Percentiles rank a stretch among this genome's conserved stretches.
Evolutionary conservation across 2,329 filamentous ascomycete species (phyloP).

Genomic region (Verticillium dahliae): DNA sequence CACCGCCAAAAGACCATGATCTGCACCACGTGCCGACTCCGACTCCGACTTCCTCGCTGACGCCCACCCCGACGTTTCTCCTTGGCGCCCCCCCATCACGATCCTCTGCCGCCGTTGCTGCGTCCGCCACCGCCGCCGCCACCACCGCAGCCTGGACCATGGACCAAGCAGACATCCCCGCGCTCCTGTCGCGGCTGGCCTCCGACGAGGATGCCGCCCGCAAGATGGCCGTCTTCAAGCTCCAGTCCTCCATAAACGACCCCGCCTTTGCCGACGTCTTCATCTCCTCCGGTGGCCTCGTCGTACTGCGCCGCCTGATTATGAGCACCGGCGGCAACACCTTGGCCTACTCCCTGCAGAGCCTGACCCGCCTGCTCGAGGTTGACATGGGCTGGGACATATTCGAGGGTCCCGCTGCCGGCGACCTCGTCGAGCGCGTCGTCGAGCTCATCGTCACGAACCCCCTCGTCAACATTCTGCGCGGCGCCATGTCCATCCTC

Average conservation of each 20-base stretch:
- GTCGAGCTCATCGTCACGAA: conserved; percentile 93
- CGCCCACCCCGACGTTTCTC: conserved; percentile 4
- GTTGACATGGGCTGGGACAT: conserved; percentile 98
- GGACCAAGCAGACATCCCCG: conserved; percentile 63
- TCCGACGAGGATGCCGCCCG: conserved; percentile 82
- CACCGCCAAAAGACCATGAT: neutral
- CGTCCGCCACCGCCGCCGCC: neutral
- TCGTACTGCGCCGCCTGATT: conserved; percentile 74
- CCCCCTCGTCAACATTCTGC: conserved; percentile 92
- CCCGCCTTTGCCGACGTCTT: conserved; percentile 95
- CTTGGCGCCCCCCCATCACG: conserved; percentile 3
- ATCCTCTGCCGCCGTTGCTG: neutral
- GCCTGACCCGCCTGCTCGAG: conserved; percentile 79
- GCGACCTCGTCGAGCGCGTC: conserved; percentile 67
- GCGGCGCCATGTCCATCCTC: conserved; percentile 93
- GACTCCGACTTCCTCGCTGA: conserved; percentile 3
- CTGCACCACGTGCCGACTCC: neutral
- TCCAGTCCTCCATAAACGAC: conserved; percentile 92
- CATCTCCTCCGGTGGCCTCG: conserved; percentile 80
- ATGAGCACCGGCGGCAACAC: conserved; percentile 87
- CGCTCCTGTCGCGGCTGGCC: conserved; percentile 55
- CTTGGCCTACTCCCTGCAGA: conserved; percentile 88
- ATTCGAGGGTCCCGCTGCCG: conserved; percentile 56
- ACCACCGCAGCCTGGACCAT: conserved; percentile 26
- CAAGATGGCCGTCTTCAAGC: conserved; percentile 98